Base-by-base conservation (phyloP, 345 rosid genomes). In the Aquilaria sinensis region DNA sequence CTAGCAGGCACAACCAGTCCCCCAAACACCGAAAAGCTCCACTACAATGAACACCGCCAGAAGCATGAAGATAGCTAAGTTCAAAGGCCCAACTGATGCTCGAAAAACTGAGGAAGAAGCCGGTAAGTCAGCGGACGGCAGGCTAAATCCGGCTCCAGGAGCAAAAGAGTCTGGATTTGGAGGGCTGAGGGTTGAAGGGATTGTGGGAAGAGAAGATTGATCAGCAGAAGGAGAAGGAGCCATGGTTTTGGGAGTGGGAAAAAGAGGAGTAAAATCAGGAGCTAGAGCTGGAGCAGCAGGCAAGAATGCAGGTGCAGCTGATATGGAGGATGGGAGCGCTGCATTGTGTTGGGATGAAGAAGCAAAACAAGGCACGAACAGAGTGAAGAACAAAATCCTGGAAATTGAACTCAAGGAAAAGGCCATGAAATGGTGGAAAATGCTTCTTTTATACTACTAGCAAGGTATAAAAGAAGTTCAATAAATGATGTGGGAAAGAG, bases 111-210 rank as follows among this genome's bases (percentile, higher is more conserved):
- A 71, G 52, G 75, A 58, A 31, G 90, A 75, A 46, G 47, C 66
- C 0, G 86, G 83, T 59, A 74, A 66, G 60, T 65, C 81, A 8
- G 75, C 65, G n/a, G 93, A 93, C 12, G 88, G 64, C 58, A 70
- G 61, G 0, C 67, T 74, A 4, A 63, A 37, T 53, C 43, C 67
- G 34, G 88, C 86, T 1, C 69, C 80, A n/a, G 78, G 83, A 58
- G 84, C 72, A 0, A 56, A 59, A 15, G 49, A 48, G 66, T 86
- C 90, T 2, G 93, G 96, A 64, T 89, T 89, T 31, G 93, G 96
- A 12, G 96, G 96, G 73, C 93, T 89, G 4, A 82, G 89, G 70
- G 75, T 89, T 34, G 96, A 81, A 43, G 96, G 93, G 53, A 89
- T 89, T n/a, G 83, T 78, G 0, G 96, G 96, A 14, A 82, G 66